phyloP scores from a whole-genome alignment of 2,329 filamentous ascomycete genomes.

The Paraphaeosphaeria minitans region DNA sequence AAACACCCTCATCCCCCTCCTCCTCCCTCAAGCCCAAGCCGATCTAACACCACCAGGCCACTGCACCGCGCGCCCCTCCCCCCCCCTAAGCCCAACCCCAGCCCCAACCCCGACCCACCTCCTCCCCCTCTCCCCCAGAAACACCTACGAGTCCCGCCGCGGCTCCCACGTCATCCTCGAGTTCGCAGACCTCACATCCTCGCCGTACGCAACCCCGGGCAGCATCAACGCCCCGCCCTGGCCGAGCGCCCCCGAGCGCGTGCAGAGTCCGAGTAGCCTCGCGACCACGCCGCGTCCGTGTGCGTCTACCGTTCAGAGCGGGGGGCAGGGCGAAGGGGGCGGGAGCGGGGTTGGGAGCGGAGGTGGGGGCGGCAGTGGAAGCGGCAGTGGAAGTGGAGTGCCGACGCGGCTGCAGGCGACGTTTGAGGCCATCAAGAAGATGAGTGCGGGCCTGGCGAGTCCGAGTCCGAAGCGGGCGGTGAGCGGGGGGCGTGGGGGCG shows the following conservation, averaged over 20 bases:
- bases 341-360: too few relatives aligned
- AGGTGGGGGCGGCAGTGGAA: too few relatives aligned
- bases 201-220: conserved; percentile 1
- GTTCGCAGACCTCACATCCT: conserved; percentile 28
- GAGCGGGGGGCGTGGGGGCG: background rate
- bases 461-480: conserved; percentile 19
- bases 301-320: too few relatives aligned
- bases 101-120: conserved; percentile 6
- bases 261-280: too few relatives aligned
- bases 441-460: conserved; percentile 28
- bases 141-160: conserved; percentile 22
- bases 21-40: background rate
- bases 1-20: too few relatives aligned
- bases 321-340: too few relatives aligned
- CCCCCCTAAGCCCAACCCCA: background rate
- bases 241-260: background rate
- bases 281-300: too few relatives aligned
- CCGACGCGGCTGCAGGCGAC: conserved; percentile 30
- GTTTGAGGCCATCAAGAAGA: conserved; percentile 36
- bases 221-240: background rate
- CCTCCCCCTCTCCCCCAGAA: conserved; percentile 7
- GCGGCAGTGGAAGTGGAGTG: conserved; percentile 3
- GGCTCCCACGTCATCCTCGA: conserved; percentile 26
- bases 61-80: background rate
- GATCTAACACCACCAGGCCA: background rate